Conservation (phyloP, 2,329 filamentous ascomycete genomes). For the Fusarium sp. region DNA sequence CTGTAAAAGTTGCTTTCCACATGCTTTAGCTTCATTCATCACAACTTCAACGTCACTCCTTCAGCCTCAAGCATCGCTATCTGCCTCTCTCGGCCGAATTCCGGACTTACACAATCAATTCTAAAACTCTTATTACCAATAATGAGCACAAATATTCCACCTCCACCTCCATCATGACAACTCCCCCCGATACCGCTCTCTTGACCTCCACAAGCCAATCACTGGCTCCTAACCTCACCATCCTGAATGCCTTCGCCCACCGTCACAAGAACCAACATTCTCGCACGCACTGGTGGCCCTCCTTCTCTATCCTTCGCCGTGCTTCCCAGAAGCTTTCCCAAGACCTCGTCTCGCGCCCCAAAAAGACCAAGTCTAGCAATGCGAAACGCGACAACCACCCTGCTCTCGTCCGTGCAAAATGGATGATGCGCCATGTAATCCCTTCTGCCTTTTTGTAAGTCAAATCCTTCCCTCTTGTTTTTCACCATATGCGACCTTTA, state of each 20-base stretch:
- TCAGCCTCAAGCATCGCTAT: constrained; percentile 10
- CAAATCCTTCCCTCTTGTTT: not conserved
- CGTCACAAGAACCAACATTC: constrained; percentile 95
- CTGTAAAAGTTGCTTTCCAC: constrained; percentile 10
- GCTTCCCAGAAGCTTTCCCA: constrained; percentile 65
- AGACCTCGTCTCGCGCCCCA: constrained; percentile 30
- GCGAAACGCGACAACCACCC: constrained; percentile 20
- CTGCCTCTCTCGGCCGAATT: constrained; percentile 8
- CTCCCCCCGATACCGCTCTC: constrained; percentile 6
- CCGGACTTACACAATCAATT: constrained; percentile 9
- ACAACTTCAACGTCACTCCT: constrained; percentile 17
- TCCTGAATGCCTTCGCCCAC: constrained; percentile 79
- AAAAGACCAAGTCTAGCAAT: constrained; percentile 19
- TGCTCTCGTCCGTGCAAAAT: constrained; percentile 41
- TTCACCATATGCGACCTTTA: not conserved
- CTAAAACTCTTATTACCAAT: constrained; percentile 3
- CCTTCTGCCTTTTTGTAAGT: constrained; percentile 53
- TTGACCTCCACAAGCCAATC: constrained; percentile 38
- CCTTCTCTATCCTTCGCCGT: constrained; percentile 78
- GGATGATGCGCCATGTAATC: constrained; percentile 48
- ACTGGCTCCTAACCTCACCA: constrained; percentile 56
- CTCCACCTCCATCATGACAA: constrained; percentile 25
- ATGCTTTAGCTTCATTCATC: constrained; percentile 1
- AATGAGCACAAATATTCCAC: constrained; percentile 2
- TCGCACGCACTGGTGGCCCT: constrained; percentile 80